Conservation (phyloP, 164 flowering plant genomes). For the Pachysandra terminalis region DNA sequence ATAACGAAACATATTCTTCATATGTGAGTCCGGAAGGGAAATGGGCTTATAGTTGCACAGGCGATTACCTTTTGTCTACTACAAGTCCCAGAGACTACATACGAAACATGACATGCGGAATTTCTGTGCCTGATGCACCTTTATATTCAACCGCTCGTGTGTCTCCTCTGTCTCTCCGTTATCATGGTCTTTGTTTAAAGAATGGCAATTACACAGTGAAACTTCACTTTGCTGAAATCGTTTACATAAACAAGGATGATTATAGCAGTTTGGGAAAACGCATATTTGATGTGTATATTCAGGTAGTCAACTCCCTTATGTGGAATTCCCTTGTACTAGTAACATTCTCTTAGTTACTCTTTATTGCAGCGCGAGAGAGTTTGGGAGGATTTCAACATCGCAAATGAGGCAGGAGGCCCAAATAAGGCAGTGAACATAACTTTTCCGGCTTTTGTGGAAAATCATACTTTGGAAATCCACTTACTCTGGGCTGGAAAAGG, state of each 20-base stretch:
- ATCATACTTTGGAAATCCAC: not conserved
- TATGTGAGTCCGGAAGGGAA: not conserved
- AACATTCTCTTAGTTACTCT: not conserved
- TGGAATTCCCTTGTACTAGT: not conserved
- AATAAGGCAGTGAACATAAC: not conserved
- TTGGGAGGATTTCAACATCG: conserved; percentile 5
- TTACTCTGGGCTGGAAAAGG: not conserved
- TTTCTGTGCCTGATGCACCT: not conserved
- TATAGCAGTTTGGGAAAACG: not conserved
- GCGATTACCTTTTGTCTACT: conserved; percentile 1
- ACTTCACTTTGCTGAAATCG: conserved; percentile 16
- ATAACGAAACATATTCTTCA: not conserved
- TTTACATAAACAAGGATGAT: not conserved
- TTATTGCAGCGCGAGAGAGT: conserved; percentile 1
- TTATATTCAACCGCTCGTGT: conserved; percentile 13
- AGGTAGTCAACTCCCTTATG: not conserved
- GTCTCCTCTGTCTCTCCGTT: conserved; percentile 17
- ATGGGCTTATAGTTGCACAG: conserved; percentile 24
- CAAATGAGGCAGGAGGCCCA: not conserved
- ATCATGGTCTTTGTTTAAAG: conserved; percentile 18
- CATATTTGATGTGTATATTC: conserved; percentile 11
- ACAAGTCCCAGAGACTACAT: not conserved
- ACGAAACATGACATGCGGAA: not conserved
- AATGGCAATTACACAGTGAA: conserved; percentile 16
- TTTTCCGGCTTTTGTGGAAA: not conserved